phyloP scores from a whole-genome alignment of 2,329 filamentous ascomycete genomes.

The Akanthomyces lecanii region DNA sequence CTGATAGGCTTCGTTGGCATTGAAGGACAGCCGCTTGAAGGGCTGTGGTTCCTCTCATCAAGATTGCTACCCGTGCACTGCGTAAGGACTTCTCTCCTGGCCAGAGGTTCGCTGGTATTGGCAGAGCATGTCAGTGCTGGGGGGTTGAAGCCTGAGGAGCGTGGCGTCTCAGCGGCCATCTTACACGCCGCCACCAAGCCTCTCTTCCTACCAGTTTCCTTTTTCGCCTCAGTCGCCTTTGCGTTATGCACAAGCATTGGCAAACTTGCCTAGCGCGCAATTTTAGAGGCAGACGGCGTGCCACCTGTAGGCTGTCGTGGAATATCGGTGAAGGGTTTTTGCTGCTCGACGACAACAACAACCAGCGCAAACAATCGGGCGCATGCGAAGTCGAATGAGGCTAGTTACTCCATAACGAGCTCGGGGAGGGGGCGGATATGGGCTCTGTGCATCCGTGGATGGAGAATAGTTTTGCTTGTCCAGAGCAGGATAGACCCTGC shows the following conservation, averaged over 20 bases:
- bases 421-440: conserved; percentile 2
- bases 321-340: conserved; percentile 8
- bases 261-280: background rate
- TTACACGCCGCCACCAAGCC: conserved; percentile 13
- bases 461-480: background rate
- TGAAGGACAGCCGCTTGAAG: background rate
- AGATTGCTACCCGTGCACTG: background rate
- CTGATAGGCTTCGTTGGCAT: background rate
- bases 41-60: background rate
- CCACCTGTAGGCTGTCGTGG: background rate
- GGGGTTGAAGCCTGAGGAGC: background rate
- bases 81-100: background rate
- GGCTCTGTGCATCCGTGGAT: background rate
- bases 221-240: background rate
- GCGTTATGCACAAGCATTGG: background rate
- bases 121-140: background rate
- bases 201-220: conserved; percentile 8
- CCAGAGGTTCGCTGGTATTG: no score
- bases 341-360: background rate
- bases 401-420: background rate
- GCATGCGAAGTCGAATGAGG: conserved; percentile 2
- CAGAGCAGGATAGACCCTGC: conserved; percentile 9
- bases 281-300: background rate
- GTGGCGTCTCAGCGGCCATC: background rate
- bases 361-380: background rate